Evolutionary conservation across 108 stramenopile species (phyloP).

Genomic region (Stephanodiscus minutulus): DNA sequence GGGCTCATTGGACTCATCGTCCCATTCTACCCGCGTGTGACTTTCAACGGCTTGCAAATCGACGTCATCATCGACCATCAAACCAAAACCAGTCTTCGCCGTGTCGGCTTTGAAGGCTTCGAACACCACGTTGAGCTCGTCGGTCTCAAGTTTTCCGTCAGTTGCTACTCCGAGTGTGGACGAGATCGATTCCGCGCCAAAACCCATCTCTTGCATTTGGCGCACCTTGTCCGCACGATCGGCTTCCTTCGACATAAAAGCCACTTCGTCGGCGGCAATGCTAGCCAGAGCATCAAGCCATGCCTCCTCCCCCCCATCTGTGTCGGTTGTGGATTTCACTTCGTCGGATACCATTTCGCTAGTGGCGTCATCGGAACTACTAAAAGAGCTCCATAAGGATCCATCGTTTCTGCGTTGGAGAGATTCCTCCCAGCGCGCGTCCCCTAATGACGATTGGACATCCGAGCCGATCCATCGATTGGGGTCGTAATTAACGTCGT

Average conservation of each 20-base stretch:
- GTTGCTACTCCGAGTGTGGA: constrained; percentile 67
- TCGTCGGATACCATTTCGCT: constrained; percentile 17
- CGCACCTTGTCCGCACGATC: constrained; percentile 81
- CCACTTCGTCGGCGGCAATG: constrained; percentile 72
- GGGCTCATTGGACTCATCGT: constrained; percentile 70
- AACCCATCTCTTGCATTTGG: constrained; percentile 87
- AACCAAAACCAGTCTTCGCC: constrained; percentile 53
- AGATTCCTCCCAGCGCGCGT: constrained; percentile 54
- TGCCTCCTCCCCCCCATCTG: constrained; percentile 58
- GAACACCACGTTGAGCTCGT: constrained; percentile 56
- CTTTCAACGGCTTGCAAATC: constrained; percentile 67
- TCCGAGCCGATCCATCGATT: constrained; percentile 41
- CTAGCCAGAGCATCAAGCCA: constrained; percentile 76
- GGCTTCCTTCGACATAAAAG: constrained; percentile 73
- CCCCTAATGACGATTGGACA: constrained; percentile 49
- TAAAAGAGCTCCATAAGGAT: constrained; percentile 73
- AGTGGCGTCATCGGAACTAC: constrained; percentile 46
- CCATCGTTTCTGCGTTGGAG: constrained; percentile 62
- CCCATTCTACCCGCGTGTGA: constrained; percentile 69
- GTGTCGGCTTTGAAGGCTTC: constrained; percentile 58
- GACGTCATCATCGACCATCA: constrained; percentile 58
- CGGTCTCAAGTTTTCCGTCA: constrained; percentile 62
- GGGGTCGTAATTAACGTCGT: constrained; percentile 28
- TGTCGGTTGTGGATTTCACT: constrained; percentile 2
- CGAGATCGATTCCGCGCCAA: constrained; percentile 62